These are phyloP conservation scores for Lactarius indigo DNA, from an alignment of 768 basidiomycete genomes.

Conservation along the genomic window DNA sequence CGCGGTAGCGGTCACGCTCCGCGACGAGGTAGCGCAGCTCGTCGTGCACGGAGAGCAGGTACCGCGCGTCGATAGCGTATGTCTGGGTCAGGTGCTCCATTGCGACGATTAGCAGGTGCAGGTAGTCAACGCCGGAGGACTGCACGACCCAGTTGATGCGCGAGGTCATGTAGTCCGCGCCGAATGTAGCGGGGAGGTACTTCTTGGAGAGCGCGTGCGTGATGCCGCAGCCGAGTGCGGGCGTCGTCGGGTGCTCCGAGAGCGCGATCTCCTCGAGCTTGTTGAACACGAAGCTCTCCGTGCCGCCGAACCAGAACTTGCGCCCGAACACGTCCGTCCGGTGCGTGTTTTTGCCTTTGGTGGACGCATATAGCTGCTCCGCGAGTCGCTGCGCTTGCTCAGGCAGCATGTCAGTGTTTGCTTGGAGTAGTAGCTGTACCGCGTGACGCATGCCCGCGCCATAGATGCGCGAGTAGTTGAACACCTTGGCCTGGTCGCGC, in stretches of 20 bases:
- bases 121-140: constrained; percentile 96
- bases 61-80: constrained; percentile 85
- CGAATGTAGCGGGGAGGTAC: constrained; percentile 76
- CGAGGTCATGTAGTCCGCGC: constrained; percentile 88
- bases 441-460: constrained; percentile 98
- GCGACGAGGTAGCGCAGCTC: constrained; percentile 91
- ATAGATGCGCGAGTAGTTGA: constrained; percentile 98
- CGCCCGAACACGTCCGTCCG: constrained; percentile 68
- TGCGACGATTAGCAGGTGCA: constrained; percentile 91
- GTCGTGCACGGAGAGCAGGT: constrained; percentile 96
- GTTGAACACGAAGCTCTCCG: constrained; percentile 96
- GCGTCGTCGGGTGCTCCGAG: constrained; percentile 83
- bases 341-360: constrained; percentile 89
- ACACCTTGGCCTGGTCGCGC: constrained; percentile 93
- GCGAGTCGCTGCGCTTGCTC: constrained; percentile 80
- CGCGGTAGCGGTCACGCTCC: constrained; percentile 87
- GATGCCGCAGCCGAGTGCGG: constrained; percentile 90
- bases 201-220: constrained; percentile 91
- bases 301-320: constrained; percentile 95
- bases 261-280: constrained; percentile 93
- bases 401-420: constrained; percentile 72
- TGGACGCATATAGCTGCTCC: constrained; percentile 81
- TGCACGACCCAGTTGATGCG: constrained; percentile 99
- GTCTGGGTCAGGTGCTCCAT: constrained; percentile 84
- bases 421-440: constrained; percentile 78